Base-by-base conservation (phyloP, 192 early-diverging fungal genomes). In the Coemansia sp. region DNA sequence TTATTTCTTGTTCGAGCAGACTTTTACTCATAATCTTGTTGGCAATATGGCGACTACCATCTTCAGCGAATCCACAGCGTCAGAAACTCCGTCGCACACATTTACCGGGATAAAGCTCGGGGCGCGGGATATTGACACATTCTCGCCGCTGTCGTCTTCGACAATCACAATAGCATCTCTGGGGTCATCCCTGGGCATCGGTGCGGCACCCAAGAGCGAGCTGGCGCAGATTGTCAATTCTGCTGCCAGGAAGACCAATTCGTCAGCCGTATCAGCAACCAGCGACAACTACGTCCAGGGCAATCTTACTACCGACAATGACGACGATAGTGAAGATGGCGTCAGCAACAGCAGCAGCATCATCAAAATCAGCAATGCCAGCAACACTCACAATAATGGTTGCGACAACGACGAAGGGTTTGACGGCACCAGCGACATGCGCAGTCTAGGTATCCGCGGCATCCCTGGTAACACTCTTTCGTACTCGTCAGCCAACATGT, bases 91-190 rank as follows among this genome's bases (percentile, higher is more conserved):
- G n/a, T 10, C 19, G 34, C 51, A 53, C 27, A n/a, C 51, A 22
- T 21, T 38, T 10, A 18, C 33, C 9, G 23, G n/a, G 21, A 15
- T 37, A 3, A 61, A 64, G 27, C 49, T 64, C 11, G 45, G 43
- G 0, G 58, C 62, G 8, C 66, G 62, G 9, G 67, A 75, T 11
- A 44, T 64, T n/a, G 61, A 68, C 33, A 46, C 65, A 23, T 64
- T 75, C 24, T 77, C 74, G 43, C 74, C 74, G 53, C 68, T 77
- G 6, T 77, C 74, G 39, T 77, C 74, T 1, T 77, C 74, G 0
- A 67, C 68, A 22, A 70, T 77, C n/a, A 77, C 74, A 13, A 77
- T 77, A 22, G 57, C 68, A 3, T 66, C 68, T 18, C 57, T 77
- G 48, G 66, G 73, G 5, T 69, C 63, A 13, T 65, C 73, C 38